These are phyloP conservation scores for Fomitiporia mediterranea DNA, from an alignment of 1,284 basidiomycete genomes.

Conservation along the genomic window DNA sequence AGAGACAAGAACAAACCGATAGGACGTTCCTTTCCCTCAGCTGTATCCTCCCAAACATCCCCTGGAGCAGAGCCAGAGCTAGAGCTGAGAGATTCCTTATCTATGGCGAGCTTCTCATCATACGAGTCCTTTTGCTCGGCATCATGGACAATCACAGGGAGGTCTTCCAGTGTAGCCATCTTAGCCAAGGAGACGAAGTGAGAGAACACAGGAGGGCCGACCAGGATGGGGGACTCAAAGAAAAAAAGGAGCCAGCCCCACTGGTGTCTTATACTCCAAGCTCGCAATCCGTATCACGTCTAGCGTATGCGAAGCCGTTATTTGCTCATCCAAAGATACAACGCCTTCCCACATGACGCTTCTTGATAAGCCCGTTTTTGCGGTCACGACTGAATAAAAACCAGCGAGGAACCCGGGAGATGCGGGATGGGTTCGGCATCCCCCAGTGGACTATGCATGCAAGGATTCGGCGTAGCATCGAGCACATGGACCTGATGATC, in stretches of 20 bases:
- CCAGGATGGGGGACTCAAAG: not conserved
- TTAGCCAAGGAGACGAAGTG: not conserved
- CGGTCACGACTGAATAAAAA: not conserved
- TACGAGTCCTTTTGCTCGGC: slow-evolving; percentile 12
- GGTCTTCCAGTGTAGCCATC: slow-evolving; percentile 1
- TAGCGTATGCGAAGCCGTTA: not conserved
- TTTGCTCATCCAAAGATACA: not conserved
- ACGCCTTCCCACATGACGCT: slow-evolving; percentile 1
- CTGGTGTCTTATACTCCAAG: not conserved
- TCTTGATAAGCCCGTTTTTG: not conserved
- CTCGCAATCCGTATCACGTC: not conserved
- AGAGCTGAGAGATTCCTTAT: slow-evolving; percentile 7
- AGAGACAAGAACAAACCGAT: slow-evolving; percentile 31
- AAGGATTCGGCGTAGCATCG: too few species aligned
- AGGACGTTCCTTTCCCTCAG: slow-evolving; percentile 36
- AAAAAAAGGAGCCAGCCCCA: not conserved
- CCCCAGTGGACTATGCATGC: not conserved
- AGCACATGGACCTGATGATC: not conserved
- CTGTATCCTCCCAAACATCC: slow-evolving; percentile 15
- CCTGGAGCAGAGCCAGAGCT: slow-evolving; percentile 2
- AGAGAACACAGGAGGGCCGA: not conserved
- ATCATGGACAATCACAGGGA: not conserved
- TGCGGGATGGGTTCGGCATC: not conserved
- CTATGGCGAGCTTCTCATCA: slow-evolving; percentile 11
- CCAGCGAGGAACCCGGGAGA: not conserved